Evolutionary conservation across 2,329 filamentous ascomycete genomes (phyloP), one percentile per base, ranked within the genome.

Genomic region (Penicillium sclerotigenum): DNA sequence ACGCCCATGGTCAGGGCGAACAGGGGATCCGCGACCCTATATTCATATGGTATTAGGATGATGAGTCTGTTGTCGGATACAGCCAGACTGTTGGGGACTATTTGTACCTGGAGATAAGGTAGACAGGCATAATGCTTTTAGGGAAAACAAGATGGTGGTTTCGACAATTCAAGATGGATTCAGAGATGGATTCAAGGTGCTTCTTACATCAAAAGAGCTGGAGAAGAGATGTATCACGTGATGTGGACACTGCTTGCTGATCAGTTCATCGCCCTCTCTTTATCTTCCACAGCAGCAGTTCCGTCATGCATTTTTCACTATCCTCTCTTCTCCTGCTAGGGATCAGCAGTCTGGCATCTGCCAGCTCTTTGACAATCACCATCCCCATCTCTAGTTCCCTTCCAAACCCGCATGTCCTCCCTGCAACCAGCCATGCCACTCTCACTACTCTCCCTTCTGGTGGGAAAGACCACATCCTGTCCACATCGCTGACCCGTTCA

Each of bases 401-500:
- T 42, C 73, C 73, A 20, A 78, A 78, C 47, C 76, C 76, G 2
- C 68, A 76, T 54, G 54, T 65, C 40, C 74, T 78, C 55, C 64
- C 71, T 69, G 64, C 79, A 64, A 71, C 71, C 54, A 82, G 79
- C 38, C 77, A 85, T 64, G 78, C 80, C 49, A 80, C 84, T 26
- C 76, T 83, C 58, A 76, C 69, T 47, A 73, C 69, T 24, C 73
- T 70, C 64, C 73, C 58, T 65, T 78, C 59, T 67, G 76, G 42
- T 34, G 52, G 46, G 53, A 59, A 56, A 22, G 59, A 59, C 87
- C 51, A 87, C 86, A 22, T 79, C 37, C 68, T 81, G 57, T 77
- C 81, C 26, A 85, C 89, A 13, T 86, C 87, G 10, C 77, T 96
- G 10, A 86, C 87, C 13, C 77, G 81, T 38, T 74, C 80, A 64